Evolutionary conservation across 441 rosid species (phyloP), one percentile per base, ranked within the genome.

Genomic region (Bruguiera hainesii): DNA sequence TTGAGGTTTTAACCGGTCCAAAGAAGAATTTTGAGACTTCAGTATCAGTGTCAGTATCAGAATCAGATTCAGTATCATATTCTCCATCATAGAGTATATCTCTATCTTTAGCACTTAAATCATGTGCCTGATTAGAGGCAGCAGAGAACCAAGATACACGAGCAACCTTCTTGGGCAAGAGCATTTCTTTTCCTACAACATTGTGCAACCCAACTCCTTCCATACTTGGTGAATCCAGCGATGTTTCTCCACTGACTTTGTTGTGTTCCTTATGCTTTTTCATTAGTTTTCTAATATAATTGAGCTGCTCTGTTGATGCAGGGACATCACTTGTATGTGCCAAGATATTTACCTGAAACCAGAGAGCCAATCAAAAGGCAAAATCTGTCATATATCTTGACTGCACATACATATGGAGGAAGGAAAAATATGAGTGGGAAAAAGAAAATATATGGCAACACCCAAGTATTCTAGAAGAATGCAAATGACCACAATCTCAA

Each of bases 321-420:
- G 81, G 87, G 66, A 79, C 79, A 76, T 90, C 96, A 73, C 93
- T 83, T 55, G 97, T 75, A 84, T 85, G 85, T 62, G 86, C 85
- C 90, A 96, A 82, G 74, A 93, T 82, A 80, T 93, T 92, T 73
- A 93, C 99, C 99, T 96, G 88, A 76, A 76, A 76, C 56, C 52
- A 72, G 63, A 82, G 74, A 65, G 48, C 46, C 11, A 23, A 55
- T 55, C 25, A 23, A 26, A 6, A 20, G 16, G 48, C 48, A 42
- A 42, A 39, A 42, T 42, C 48, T 3, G 18, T 42, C 16, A 11
- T 50, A 67, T 30, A 63, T 60, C 42, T 72, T 56, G 65, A 65
- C 37, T 13, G 53, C 21, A 50, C 31, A 70, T 53, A 9, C 31
- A 49, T 56, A 63, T 28, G 9, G 58, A 19, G 28, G 23, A 59